Evolutionary conservation across 176 grass and related monocot genomes (phyloP).

Genomic region (Chrysopogon serrulatus): DNA sequence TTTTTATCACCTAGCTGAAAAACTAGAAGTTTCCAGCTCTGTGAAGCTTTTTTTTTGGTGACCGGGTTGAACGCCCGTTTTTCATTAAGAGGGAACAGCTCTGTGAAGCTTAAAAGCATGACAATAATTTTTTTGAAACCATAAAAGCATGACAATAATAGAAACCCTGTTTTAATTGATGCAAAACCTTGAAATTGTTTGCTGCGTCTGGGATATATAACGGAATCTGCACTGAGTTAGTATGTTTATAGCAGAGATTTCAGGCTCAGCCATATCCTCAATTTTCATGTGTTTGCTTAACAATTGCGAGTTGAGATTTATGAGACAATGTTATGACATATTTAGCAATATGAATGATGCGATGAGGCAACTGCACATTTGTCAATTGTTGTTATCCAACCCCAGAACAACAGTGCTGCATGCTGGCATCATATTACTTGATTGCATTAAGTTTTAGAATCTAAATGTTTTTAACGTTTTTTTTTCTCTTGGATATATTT

Average conservation of each 20-base stretch:
- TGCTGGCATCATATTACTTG: neutral
- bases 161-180: neutral
- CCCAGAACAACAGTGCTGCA: neutral
- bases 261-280: neutral
- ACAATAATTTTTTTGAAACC: no score
- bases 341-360: neutral
- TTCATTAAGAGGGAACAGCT: no score
- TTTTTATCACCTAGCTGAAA: neutral
- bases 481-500: neutral
- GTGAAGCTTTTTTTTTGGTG: no score
- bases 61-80: no score
- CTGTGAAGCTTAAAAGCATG: no score
- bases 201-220: neutral
- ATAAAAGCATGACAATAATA: neutral
- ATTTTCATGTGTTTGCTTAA: constrained; percentile 17
- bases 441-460: constrained; percentile 12
- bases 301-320: neutral
- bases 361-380: neutral
- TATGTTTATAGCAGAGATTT: neutral
- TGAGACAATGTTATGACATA: neutral
- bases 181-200: neutral
- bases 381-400: neutral
- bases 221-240: neutral
- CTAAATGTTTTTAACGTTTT: neutral
- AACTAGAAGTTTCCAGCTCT: neutral